Conservation (phyloP, 176 grass and related monocot species). For the Olyra latifolia region DNA sequence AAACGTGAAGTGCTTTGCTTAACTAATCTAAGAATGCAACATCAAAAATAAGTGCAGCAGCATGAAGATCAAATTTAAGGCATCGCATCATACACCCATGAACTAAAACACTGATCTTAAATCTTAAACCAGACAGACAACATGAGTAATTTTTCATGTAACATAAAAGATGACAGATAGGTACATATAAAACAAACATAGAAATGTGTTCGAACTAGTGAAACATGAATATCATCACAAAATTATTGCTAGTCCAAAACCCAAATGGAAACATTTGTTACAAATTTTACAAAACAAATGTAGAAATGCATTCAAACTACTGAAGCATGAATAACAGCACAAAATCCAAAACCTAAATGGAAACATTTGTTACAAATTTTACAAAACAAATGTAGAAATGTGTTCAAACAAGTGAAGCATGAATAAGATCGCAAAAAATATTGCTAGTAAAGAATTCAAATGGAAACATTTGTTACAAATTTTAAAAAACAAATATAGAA, state of each 20-base stretch:
- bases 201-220: not conserved
- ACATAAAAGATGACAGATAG: slow-evolving; percentile 9
- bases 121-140: not conserved
- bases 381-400: not conserved
- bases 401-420: not conserved
- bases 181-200: not conserved
- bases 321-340: not conserved
- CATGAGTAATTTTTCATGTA: not conserved
- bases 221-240: not conserved
- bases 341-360: not conserved
- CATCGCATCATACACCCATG: not conserved
- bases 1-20: not conserved
- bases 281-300: not conserved
- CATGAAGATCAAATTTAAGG: not conserved
- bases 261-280: slow-evolving; percentile 6
- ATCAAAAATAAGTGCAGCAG: not conserved
- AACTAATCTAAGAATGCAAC: not conserved
- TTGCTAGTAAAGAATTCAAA: not conserved
- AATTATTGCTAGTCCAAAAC: not conserved
- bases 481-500: not conserved
- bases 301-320: not conserved
- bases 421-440: not conserved
- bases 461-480: not conserved
- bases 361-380: not conserved
- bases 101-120: not conserved